Base-by-base conservation (phyloP, 2,329 filamentous ascomycete genomes). In the Talaromyces marneffei region DNA sequence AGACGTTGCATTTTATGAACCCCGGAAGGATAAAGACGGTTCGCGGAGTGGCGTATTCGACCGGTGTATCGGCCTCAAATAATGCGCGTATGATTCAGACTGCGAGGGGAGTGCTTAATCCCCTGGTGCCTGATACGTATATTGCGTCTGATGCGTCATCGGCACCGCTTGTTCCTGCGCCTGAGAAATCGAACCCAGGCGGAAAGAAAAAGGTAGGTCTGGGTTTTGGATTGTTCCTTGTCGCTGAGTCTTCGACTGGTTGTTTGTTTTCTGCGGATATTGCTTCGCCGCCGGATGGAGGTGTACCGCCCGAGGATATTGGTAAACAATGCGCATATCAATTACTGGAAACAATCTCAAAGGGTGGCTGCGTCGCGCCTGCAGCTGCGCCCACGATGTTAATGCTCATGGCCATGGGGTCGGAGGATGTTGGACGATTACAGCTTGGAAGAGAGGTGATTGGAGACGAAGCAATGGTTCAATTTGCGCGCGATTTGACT, bases 331-430 rank as follows among this genome's bases (percentile, higher is more conserved):
- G 91, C 73, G 94, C 94, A 16, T 91, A 90, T 72, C 92, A 97
- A 75, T 78, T 99, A 56, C 79, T 99, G 12, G 92, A 97, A 75
- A 83, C 86, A 23, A 88, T 97, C 64, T 85, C 85, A 57, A 84
- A 87, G 67, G 93, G 92, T 10, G 94, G 94, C 1, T 96, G 91
- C 72, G 89, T 90, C 2, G 88, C 87, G 58, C 82, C 81, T 14
- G 83, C 88, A 2, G 89, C 91, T 2, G 87, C 87, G 4, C 81
- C 85, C 2, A 93, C 88, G 0, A 83, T 96, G 65, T 75, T 99
- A 58, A 90, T 87, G 18, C 80, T 99, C 65, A 99, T 99, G 94
- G 91, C 92, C 35, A 97, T 99, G 94, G 94, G 94, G 0, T 91
- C 89, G 0, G 94, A 97, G 73, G 94, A 99, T 74, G 92, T 99